Evolutionary conservation across 768 basidiomycete genomes (phyloP).

Genomic region (Phylloporus sp.): DNA sequence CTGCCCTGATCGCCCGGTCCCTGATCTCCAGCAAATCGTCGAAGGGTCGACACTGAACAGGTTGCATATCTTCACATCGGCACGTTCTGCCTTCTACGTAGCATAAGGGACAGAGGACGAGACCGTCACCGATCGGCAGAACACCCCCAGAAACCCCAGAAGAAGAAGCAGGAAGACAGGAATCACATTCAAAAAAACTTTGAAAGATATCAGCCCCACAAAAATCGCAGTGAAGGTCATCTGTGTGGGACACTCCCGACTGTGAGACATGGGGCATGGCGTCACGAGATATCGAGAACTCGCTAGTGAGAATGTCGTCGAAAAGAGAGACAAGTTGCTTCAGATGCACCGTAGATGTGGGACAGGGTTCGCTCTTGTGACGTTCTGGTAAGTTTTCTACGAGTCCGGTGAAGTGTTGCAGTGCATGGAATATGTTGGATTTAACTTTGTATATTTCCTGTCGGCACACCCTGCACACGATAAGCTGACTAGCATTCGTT

Average conservation of each 20-base stretch:
- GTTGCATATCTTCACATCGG: slow-evolving; percentile 54
- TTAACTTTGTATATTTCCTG: slow-evolving; percentile 75
- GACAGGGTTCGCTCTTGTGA: neutral
- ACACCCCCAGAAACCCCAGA: slow-evolving; percentile 11
- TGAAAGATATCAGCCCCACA: slow-evolving; percentile 81
- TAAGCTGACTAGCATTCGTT: neutral
- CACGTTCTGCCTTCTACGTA: slow-evolving; percentile 80
- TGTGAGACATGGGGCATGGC: slow-evolving; percentile 30
- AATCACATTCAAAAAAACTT: slow-evolving; percentile 69
- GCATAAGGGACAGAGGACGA: slow-evolving; percentile 64
- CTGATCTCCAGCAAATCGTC: slow-evolving; percentile 42
- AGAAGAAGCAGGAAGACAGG: slow-evolving; percentile 36
- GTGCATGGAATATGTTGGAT: slow-evolving; percentile 53
- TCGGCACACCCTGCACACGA: slow-evolving; percentile 63
- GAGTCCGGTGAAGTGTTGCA: slow-evolving; percentile 35
- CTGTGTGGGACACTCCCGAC: slow-evolving; percentile 14
- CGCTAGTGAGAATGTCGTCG: slow-evolving; percentile 44
- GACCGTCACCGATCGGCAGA: slow-evolving; percentile 37
- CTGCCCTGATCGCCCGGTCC: slow-evolving; percentile 33
- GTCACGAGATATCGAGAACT: slow-evolving; percentile 39
- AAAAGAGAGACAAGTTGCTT: slow-evolving; percentile 42
- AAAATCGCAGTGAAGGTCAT: slow-evolving; percentile 62
- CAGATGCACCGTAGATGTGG: slow-evolving; percentile 21
- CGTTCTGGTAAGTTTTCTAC: slow-evolving; percentile 6
- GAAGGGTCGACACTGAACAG: slow-evolving; percentile 55